These are phyloP conservation scores for Podospora tetraspora DNA, from an alignment of 495 filamentous ascomycete species.

Conservation along the genomic window DNA sequence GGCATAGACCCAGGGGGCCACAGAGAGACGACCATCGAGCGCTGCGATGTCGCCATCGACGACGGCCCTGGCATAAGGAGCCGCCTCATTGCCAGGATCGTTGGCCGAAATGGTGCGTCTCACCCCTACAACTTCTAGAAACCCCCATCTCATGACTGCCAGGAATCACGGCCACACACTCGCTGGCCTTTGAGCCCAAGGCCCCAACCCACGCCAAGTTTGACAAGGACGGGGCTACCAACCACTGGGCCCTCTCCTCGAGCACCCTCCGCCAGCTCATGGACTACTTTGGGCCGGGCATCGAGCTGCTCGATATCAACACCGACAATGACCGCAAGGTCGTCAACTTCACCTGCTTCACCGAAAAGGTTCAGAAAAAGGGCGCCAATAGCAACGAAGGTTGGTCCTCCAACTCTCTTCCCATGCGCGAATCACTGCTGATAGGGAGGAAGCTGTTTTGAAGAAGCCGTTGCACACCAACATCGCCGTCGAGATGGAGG, in stretches of 20 bases:
- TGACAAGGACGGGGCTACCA: constrained; percentile 60
- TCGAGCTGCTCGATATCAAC: constrained; percentile 87
- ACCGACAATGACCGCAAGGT: constrained; percentile 51
- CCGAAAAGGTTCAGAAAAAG: constrained; percentile 65
- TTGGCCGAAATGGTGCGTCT: constrained; percentile 73
- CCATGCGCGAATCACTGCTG: constrained; percentile 1
- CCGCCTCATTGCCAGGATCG: constrained; percentile 72
- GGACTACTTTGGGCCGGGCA: constrained; percentile 85
- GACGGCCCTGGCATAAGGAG: constrained; percentile 72
- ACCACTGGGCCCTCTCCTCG: constrained; percentile 74
- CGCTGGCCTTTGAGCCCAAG: constrained; percentile 80
- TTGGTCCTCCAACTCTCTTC: constrained; percentile 23
- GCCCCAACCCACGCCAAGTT: constrained; percentile 85
- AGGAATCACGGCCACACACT: constrained; percentile 90
- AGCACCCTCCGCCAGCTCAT: constrained; percentile 73
- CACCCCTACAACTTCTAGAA: background rate
- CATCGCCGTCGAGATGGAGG: constrained; percentile 75
- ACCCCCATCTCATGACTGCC: constrained; percentile 1
- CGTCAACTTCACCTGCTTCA: constrained; percentile 85
- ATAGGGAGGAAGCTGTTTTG: constrained; percentile 61
- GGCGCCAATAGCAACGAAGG: constrained; percentile 70
- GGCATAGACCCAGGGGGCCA: constrained; percentile 33
- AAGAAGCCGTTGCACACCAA: constrained; percentile 93
- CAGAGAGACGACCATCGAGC: constrained; percentile 69
- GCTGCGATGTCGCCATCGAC: constrained; percentile 78